Percentiles rank a stretch among this genome's conserved stretches.
These are phyloP conservation scores for Gillenia trifoliata DNA, from an alignment of 306 rosid genomes.

Conservation along the genomic window DNA sequence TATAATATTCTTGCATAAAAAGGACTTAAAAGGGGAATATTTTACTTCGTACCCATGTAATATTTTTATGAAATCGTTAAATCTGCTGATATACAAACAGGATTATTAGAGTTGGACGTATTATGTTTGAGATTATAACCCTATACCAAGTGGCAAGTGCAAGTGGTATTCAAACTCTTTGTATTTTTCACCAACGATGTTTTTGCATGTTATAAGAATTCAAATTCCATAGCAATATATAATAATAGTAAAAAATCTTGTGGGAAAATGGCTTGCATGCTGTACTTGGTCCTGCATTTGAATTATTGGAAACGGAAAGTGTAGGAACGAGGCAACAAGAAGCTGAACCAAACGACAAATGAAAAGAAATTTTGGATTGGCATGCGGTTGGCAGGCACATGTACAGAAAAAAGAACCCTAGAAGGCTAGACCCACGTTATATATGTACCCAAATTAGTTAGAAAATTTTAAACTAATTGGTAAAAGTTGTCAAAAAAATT, in stretches of 20 bases:
- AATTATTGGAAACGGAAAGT: background rate
- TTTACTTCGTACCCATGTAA: too few relatives aligned
- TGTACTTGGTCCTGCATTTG: background rate
- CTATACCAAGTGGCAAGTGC: background rate
- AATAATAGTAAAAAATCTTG: background rate
- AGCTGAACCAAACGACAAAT: slow-evolving; percentile 47
- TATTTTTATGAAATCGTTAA: background rate
- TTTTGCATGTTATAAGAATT: background rate
- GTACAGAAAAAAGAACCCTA: slow-evolving; percentile 24
- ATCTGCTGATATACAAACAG: background rate
- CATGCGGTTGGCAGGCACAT: slow-evolving; percentile 35
- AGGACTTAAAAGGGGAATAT: too few relatives aligned
- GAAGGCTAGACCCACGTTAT: slow-evolving; percentile 9
- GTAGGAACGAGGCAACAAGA: slow-evolving; percentile 21
- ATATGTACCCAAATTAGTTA: too few relatives aligned
- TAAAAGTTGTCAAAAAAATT: too few relatives aligned
- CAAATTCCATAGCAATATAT: background rate
- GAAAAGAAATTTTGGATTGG: slow-evolving; percentile 1
- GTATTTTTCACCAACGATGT: background rate
- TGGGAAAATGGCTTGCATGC: background rate
- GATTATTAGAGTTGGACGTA: background rate
- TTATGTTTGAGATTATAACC: too few relatives aligned
- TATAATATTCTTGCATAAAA: too few relatives aligned
- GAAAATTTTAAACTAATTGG: too few relatives aligned
- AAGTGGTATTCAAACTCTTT: background rate